phyloP scores from a whole-genome alignment of 2,329 filamentous ascomycete genomes.

The Fusarium kyushuense region DNA sequence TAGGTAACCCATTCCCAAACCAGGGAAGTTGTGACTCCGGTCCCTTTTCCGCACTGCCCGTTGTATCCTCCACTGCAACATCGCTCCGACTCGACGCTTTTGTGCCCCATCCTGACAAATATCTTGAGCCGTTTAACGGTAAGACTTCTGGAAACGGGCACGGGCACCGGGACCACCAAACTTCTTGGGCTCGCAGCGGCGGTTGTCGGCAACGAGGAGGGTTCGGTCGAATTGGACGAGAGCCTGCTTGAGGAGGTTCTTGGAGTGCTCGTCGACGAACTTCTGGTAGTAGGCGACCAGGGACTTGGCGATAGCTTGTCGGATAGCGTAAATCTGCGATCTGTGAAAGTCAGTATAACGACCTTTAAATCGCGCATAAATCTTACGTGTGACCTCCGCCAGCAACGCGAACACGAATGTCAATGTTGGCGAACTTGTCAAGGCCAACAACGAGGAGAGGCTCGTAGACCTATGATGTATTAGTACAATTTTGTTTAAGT shows the following conservation, averaged over 20 bases:
- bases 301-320: conserved; percentile 95
- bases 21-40: conserved; percentile 56
- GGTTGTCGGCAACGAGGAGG: conserved; percentile 98
- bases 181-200: conserved; percentile 99
- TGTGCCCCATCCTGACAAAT: conserved; percentile 33
- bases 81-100: conserved; percentile 40
- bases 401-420: conserved; percentile 95
- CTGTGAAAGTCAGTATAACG: conserved; percentile 55
- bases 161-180: conserved; percentile 93
- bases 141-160: conserved; percentile 98
- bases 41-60: conserved; percentile 52
- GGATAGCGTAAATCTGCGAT: conserved; percentile 87
- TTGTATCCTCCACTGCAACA: conserved; percentile 44
- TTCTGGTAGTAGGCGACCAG: conserved; percentile 94
- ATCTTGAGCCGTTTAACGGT: conserved; percentile 77
- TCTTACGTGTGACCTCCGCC: conserved; percentile 83
- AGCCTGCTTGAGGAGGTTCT: conserved; percentile 99
- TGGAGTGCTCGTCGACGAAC: conserved; percentile 99
- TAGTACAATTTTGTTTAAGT: conserved; percentile 33
- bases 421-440: conserved; percentile 96
- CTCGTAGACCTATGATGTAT: conserved; percentile 84
- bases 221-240: conserved; percentile 96
- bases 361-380: too few species aligned
- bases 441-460: conserved; percentile 95
- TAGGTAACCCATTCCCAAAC: conserved; percentile 57